phyloP scores from a whole-genome alignment of 441 rosid species.

The Mallotus japonicus region DNA sequence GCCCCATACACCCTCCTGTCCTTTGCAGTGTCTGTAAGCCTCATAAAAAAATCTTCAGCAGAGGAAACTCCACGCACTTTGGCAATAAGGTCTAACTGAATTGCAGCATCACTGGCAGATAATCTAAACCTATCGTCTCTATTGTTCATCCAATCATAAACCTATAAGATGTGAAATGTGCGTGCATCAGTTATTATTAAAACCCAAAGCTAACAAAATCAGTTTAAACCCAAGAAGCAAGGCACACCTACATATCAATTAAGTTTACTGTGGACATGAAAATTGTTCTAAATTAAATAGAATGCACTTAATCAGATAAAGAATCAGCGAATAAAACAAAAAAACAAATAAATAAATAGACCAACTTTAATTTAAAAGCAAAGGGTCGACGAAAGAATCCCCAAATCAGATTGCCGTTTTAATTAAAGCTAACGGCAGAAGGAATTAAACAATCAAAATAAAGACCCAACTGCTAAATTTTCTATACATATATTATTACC shows the following conservation, averaged over 20 bases:
- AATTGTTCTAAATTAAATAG: no score
- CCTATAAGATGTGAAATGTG: slow-evolving; percentile 36
- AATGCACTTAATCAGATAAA: neutral
- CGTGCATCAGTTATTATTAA: neutral
- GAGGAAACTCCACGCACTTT: slow-evolving; percentile 73
- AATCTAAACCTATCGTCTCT: slow-evolving; percentile 65
- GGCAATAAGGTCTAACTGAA: slow-evolving; percentile 80
- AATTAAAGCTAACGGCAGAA: neutral
- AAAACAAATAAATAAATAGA: no score
- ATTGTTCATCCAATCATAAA: slow-evolving; percentile 88
- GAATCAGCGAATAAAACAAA: no score
- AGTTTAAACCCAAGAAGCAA: neutral
- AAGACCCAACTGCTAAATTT: neutral
- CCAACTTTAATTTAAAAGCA: neutral
- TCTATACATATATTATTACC: slow-evolving; percentile 37
- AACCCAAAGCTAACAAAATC: neutral
- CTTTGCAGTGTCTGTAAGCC: slow-evolving; percentile 55
- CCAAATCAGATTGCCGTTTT: neutral
- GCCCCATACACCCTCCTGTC: slow-evolving; percentile 85
- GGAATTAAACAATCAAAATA: neutral
- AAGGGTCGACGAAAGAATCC: neutral
- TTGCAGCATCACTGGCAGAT: slow-evolving; percentile 85
- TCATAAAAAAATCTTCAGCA: slow-evolving; percentile 62
- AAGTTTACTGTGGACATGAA: no score
- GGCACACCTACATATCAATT: neutral